These are phyloP conservation scores for Coprinopsis cinerea DNA, from an alignment of 768 basidiomycete species.

Conservation along the genomic window DNA sequence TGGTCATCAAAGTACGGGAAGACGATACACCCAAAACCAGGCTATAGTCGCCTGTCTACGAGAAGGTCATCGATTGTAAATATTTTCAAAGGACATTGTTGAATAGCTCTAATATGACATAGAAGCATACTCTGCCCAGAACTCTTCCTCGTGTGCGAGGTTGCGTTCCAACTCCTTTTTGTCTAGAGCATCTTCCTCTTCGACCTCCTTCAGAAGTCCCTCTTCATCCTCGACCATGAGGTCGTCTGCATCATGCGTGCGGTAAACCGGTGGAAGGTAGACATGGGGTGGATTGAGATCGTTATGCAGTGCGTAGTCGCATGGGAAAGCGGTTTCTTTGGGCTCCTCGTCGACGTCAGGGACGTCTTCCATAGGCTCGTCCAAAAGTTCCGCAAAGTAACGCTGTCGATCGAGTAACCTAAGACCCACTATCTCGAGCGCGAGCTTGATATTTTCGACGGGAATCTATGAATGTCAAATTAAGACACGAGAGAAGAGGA, in stretches of 20 bases:
- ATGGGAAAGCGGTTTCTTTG: conserved; percentile 5
- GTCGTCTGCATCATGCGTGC: conserved; percentile 1
- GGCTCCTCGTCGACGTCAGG: conserved; percentile 19
- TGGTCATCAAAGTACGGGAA: conserved; percentile 57
- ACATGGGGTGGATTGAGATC: not conserved
- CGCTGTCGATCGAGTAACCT: conserved; percentile 28
- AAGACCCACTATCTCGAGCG: conserved; percentile 42
- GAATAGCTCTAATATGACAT: not conserved
- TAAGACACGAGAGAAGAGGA: not conserved
- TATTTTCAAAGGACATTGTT: no score
- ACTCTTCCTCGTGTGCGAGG: conserved; percentile 15
- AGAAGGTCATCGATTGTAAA: no score
- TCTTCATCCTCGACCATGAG: no score
- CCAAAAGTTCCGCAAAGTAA: conserved; percentile 32
- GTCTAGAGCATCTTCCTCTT: not conserved
- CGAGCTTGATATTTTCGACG: conserved; percentile 38
- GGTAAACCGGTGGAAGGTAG: conserved; percentile 8
- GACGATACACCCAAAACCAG: conserved; percentile 23
- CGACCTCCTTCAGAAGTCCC: no score
- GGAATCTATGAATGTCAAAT: not conserved
- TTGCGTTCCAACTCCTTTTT: conserved; percentile 24
- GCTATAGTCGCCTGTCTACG: not conserved
- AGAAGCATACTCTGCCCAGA: not conserved
- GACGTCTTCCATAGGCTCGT: not conserved
- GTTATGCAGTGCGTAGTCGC: not conserved